phyloP scores from a whole-genome alignment of 139 green algal genomes.

The Chlamydomonas schloesseri region DNA sequence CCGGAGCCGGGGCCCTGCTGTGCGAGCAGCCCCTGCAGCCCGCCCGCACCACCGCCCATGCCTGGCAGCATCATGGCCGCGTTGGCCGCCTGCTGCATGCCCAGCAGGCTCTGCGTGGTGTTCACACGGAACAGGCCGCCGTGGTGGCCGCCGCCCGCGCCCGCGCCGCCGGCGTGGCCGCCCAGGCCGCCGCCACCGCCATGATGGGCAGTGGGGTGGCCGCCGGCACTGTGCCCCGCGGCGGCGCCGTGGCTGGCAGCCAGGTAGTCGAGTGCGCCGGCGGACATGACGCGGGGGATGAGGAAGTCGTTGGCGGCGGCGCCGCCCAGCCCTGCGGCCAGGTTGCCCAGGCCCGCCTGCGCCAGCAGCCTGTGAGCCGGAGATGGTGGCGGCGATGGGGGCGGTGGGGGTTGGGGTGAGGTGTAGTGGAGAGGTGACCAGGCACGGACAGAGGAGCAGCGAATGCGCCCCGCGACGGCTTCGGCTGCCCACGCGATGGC shows the following conservation, averaged over 20 bases:
- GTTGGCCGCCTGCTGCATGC: slow-evolving; percentile 36
- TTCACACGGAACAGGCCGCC: slow-evolving; percentile 36
- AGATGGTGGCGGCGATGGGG: neutral
- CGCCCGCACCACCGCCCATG: neutral
- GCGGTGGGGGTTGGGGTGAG: no score
- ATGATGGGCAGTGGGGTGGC: neutral
- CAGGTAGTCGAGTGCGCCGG: slow-evolving; percentile 32
- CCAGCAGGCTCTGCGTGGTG: slow-evolving; percentile 31
- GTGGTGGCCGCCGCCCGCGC: slow-evolving; percentile 38
- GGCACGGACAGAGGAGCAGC: no score
- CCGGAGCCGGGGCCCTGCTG: neutral
- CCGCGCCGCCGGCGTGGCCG: neutral
- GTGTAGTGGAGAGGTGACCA: no score
- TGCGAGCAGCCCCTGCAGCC: slow-evolving; percentile 28
- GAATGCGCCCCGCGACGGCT: no score
- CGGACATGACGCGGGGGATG: slow-evolving; percentile 43
- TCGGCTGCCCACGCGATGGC: no score
- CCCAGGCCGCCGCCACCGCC: neutral
- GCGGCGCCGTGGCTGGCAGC: neutral
- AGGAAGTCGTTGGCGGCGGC: slow-evolving; percentile 38
- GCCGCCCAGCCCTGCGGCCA: slow-evolving; percentile 14
- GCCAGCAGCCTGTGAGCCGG: slow-evolving; percentile 20
- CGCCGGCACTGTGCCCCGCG: neutral
- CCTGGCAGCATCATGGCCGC: slow-evolving; percentile 35
- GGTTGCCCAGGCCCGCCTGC: slow-evolving; percentile 6